A percentile compares a stretch with the other conserved stretches of the same genome.
These are phyloP conservation scores for Pleoardoris graminearum DNA, from an alignment of 2,329 filamentous ascomycete species.

Conservation along the genomic window DNA sequence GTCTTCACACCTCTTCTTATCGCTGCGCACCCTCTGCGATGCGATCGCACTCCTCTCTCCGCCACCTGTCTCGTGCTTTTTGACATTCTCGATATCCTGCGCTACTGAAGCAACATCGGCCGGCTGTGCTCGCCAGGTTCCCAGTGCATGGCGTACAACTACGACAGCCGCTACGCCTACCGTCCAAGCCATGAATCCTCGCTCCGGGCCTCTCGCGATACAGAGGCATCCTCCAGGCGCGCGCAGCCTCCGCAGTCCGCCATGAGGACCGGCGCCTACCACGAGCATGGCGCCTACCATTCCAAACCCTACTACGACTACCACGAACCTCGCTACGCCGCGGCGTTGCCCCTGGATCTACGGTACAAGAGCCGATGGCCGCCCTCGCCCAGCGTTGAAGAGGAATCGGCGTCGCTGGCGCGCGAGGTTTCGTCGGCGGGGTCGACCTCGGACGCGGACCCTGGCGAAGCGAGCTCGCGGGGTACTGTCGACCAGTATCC, in stretches of 20 bases:
- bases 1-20: neutral
- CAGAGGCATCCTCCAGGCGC: slow-evolving; percentile 25
- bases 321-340: slow-evolving; percentile 41
- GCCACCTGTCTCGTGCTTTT: neutral
- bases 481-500: slow-evolving; percentile 71
- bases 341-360: slow-evolving; percentile 26
- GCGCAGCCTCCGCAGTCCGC: slow-evolving; percentile 23
- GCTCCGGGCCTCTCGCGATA: slow-evolving; percentile 28
- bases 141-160: slow-evolving; percentile 27
- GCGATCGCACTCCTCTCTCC: neutral
- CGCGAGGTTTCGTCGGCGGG: slow-evolving; percentile 58
- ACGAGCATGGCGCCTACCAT: slow-evolving; percentile 20
- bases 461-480: slow-evolving; percentile 62
- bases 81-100: neutral
- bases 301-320: slow-evolving; percentile 28
- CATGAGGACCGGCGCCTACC: slow-evolving; percentile 32
- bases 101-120: neutral
- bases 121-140: no score
- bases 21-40: neutral
- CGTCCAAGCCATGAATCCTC: slow-evolving; percentile 31
- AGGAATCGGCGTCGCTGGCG: slow-evolving; percentile 65
- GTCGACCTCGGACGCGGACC: slow-evolving; percentile 21
- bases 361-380: slow-evolving; percentile 50
- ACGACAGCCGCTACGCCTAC: slow-evolving; percentile 29
- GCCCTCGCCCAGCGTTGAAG: slow-evolving; percentile 69